A percentile compares a stretch with the other conserved stretches of the same genome.
Conservation (phyloP, 2,329 filamentous ascomycete genomes). For the Epichloe scottii region DNA sequence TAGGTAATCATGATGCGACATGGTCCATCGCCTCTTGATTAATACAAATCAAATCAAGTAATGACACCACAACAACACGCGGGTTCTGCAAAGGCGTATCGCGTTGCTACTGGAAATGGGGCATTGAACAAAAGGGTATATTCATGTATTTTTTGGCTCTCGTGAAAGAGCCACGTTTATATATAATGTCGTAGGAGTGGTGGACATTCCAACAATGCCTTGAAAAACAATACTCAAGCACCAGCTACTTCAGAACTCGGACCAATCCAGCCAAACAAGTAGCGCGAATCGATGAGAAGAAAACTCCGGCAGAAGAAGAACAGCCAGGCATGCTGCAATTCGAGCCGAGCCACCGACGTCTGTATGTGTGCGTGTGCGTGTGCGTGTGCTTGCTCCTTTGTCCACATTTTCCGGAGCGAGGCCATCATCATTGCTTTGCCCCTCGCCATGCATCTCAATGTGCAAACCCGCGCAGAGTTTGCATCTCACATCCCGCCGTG, state of each 20-base stretch:
- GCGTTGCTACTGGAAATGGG: too few species aligned
- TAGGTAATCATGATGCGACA: too few species aligned
- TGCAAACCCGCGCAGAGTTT: too few species aligned
- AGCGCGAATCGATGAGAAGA: constrained; percentile 5
- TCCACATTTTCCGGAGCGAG: background rate
- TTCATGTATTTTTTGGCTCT: constrained; percentile 17
- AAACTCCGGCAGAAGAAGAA: constrained; percentile 3
- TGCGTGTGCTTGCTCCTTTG: too few species aligned
- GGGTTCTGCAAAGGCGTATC: too few species aligned
- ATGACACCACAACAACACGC: too few species aligned
- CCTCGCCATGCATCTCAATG: background rate
- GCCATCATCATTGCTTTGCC: background rate
- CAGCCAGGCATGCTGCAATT: background rate
- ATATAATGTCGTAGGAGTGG: background rate
- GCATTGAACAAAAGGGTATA: background rate
- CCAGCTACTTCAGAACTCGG: background rate
- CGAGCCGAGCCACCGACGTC: background rate
- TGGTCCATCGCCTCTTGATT: too few species aligned
- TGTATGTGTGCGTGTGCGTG: too few species aligned
- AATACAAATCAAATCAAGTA: too few species aligned
- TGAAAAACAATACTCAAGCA: background rate
- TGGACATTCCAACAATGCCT: constrained; percentile 5
- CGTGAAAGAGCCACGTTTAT: constrained; percentile 9
- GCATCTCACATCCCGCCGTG: too few species aligned
- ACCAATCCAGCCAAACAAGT: constrained; percentile 4